These are phyloP conservation scores for Suillus subaureus DNA, from an alignment of 768 basidiomycete species.

Conservation along the genomic window DNA sequence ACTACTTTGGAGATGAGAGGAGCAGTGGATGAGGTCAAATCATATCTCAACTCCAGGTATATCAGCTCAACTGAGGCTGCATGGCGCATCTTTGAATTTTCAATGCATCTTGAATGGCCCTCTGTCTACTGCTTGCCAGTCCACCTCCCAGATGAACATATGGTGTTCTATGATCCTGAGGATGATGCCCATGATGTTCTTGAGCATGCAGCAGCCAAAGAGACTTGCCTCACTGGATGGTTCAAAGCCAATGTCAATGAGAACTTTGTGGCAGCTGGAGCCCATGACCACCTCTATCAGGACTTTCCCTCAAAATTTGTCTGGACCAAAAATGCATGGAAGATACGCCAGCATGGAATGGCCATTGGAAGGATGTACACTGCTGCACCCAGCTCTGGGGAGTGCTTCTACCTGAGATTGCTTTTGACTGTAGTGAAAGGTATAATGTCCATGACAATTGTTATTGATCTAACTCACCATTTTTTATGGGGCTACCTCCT, in stretches of 20 bases:
- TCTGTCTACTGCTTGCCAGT: slow-evolving; percentile 43
- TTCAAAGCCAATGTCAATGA: slow-evolving; percentile 30
- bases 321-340: slow-evolving; percentile 26
- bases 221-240: slow-evolving; percentile 32
- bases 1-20: slow-evolving; percentile 35
- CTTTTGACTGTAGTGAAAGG: slow-evolving; percentile 43
- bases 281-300: too few relatives aligned
- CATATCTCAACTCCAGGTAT: slow-evolving; percentile 41
- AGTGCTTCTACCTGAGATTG: slow-evolving; percentile 42
- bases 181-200: slow-evolving; percentile 30
- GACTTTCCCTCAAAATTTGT: slow-evolving; percentile 17
- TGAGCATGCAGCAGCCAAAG: slow-evolving; percentile 12
- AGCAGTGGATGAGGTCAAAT: slow-evolving; percentile 35
- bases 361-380: slow-evolving; percentile 38
- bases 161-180: slow-evolving; percentile 38
- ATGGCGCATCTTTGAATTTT: slow-evolving; percentile 38
- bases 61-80: slow-evolving; percentile 37
- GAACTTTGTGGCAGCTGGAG: too few relatives aligned
- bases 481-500: slow-evolving; percentile 24
- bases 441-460: not conserved
- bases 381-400: slow-evolving; percentile 32
- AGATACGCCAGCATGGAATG: slow-evolving; percentile 13
- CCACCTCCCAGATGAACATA: slow-evolving; percentile 41
- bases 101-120: slow-evolving; percentile 36
- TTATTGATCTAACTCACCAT: not conserved